These are phyloP conservation scores for Cercospora zeae-maydis DNA, from an alignment of 2,329 filamentous ascomycete species.

Conservation along the genomic window DNA sequence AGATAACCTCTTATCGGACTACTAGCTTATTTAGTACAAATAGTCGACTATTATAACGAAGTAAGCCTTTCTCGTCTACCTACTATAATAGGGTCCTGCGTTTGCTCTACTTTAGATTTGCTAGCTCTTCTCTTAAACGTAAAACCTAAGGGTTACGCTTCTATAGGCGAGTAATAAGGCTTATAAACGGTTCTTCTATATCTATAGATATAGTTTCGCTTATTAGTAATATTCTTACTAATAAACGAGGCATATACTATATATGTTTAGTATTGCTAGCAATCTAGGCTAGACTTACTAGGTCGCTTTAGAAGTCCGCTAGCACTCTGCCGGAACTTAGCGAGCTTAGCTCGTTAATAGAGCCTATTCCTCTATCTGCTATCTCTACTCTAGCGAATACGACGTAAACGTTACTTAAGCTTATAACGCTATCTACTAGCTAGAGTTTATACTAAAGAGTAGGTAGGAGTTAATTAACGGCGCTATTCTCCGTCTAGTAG, in stretches of 20 bases:
- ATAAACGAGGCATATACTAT: slow-evolving; percentile 11
- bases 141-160: not conserved
- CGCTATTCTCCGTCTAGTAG: slow-evolving; percentile 7
- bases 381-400: not conserved
- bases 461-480: not conserved
- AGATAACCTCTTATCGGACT: not conserved
- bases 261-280: slow-evolving; percentile 8
- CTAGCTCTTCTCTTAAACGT: not conserved
- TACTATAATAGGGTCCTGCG: not conserved
- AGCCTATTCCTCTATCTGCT: not conserved
- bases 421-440: not conserved
- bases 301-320: not conserved
- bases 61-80: not conserved
- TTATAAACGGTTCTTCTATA: not conserved
- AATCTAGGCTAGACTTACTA: not conserved
- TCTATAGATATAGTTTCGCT: slow-evolving; percentile 6
- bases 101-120: not conserved
- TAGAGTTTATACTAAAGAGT: not conserved
- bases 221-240: slow-evolving; percentile 1
- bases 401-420: not conserved
- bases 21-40: not conserved
- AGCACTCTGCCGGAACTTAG: not conserved
- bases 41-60: not conserved
- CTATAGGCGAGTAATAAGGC: not conserved
- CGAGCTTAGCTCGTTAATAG: not conserved